Base-by-base conservation (phyloP, 352 stramenopile species). In the Globisporangium paroecandrum region DNA sequence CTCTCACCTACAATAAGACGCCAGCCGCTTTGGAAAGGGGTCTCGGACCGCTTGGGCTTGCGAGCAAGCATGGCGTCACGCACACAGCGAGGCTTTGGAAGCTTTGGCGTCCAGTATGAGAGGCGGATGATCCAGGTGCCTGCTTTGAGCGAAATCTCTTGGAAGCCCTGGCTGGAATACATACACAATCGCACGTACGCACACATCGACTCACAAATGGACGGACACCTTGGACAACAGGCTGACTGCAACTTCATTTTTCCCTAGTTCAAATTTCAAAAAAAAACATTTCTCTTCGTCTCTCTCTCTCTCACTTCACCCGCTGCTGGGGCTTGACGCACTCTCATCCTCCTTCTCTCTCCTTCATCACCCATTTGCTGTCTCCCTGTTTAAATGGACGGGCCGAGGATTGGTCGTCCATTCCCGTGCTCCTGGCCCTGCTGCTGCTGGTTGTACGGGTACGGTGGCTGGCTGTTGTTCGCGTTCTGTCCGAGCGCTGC, bases 401-500 rank as follows among this genome's bases (percentile, higher is more conserved):
- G 64, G 49, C 56, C 56, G 41, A 59, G 27, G 36, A 69, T 60
- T 1, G 64, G 64, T 29, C 60, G 60, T 36, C 24, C 25, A 22
- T 69, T 47, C 22, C 13, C 57, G 13, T 27, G 62, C 10, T 68
- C 55, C 41, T 62, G 38, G 22, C 15, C 1, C 56, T 69, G 63
- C 46, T 62, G 47, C 18, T 58, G 59, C 34, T 59, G 41, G 25
- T 41, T 63, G 58, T 63, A 62, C 24, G 47, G 47, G 41, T 70
- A 70, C 58, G 58, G 58, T 20, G 34, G 58, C 38, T 62, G 65
- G 18, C 15, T 22, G 43, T 51, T 51, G 43, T 18, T 49, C 12
- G 18, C 18, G 8, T 51, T 51, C 43, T 51, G 43, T 2, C 18
- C 43, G 43, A 51, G 43, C 18, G 43, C 18, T 2, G 43, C 49